These are phyloP conservation scores for Phytophthora fragariae DNA, from an alignment of 352 stramenopile genomes.

Conservation along the genomic window DNA sequence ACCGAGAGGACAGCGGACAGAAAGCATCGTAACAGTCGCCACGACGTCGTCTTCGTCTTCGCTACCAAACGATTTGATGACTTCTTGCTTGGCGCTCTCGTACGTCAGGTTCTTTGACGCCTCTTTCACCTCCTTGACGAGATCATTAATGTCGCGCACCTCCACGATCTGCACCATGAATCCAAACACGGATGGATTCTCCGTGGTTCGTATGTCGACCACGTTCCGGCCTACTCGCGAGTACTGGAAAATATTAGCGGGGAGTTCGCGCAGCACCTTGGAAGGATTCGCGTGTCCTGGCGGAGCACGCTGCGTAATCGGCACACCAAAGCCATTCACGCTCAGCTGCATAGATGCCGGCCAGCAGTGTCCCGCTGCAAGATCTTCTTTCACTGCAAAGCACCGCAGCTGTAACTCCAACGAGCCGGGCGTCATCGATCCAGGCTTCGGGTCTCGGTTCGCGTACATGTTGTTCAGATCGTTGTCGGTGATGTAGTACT, in stretches of 20 bases:
- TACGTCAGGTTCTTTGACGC: constrained; percentile 76
- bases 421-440: constrained; percentile 61
- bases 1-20: constrained; percentile 87
- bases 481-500: constrained; percentile 74
- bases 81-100: constrained; percentile 72
- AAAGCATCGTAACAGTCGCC: constrained; percentile 89
- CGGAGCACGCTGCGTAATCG: constrained; percentile 70
- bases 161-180: constrained; percentile 83
- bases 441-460: constrained; percentile 56
- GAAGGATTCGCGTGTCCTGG: constrained; percentile 81
- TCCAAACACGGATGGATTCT: constrained; percentile 67
- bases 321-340: constrained; percentile 78
- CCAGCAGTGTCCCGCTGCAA: constrained; percentile 78
- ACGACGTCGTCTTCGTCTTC: constrained; percentile 87
- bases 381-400: constrained; percentile 77
- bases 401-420: constrained; percentile 85
- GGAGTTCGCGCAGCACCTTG: constrained; percentile 82
- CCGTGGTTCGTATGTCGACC: constrained; percentile 74
- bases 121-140: constrained; percentile 68
- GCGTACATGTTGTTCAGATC: constrained; percentile 81
- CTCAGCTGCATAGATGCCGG: constrained; percentile 68
- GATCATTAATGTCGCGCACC: constrained; percentile 64
- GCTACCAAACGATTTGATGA: constrained; percentile 84
- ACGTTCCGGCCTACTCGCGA: constrained; percentile 76
- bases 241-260: constrained; percentile 77